Base-by-base conservation (phyloP, 2,329 filamentous ascomycete species). In the Pestalotiopsis sp. region DNA sequence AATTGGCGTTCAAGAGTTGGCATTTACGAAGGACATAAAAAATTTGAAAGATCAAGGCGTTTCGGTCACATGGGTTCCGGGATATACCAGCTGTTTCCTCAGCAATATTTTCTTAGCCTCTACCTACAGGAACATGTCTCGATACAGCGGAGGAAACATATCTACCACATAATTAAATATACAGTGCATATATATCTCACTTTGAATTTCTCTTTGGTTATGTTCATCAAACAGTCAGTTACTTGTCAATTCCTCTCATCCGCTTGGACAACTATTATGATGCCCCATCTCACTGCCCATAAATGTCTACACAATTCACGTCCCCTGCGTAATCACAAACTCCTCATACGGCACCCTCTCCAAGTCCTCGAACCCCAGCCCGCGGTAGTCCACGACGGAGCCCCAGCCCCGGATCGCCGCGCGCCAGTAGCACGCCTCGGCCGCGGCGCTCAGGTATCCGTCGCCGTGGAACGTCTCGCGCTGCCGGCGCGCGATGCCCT, bases 371-470 rank as follows among this genome's bases (percentile, higher is more conserved):
- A 80, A 80, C 9, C 75, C 79, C 52, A 75, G 75, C 38, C 77
- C 80, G 17, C 81, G 78, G 0, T 76, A 72, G 56, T 75, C 74
- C 38, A 77, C 84, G 12, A 85, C 80, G 49, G 76, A 70, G 66
- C 77, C 80, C 86, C 86, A 88, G 0, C 83, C 84, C 67, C 80
- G 79, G 25, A 88, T 74, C 70, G 85, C 67, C 0, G 80, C 82
- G 56, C 86, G 79, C 85, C 86, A 88, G 77, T 87, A 88, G 71
- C 86, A 88, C 68, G 74, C 77, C 75, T 87, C 85, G 0, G 85
- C 84, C n/a, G 84, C 84, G 14, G 81, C 80, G 68, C 82, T 84
- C 60, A 86, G 76, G 72, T 86, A 84, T 0, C 84, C 85, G 0
- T 77, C 79, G 13, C 76, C 80, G 1, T 79, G 78, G 72, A 84